A percentile compares a stretch with the other conserved stretches of the same genome.
phyloP scores from a whole-genome alignment of 2,329 filamentous ascomycete species.

The Paramyrothecium roridum region DNA sequence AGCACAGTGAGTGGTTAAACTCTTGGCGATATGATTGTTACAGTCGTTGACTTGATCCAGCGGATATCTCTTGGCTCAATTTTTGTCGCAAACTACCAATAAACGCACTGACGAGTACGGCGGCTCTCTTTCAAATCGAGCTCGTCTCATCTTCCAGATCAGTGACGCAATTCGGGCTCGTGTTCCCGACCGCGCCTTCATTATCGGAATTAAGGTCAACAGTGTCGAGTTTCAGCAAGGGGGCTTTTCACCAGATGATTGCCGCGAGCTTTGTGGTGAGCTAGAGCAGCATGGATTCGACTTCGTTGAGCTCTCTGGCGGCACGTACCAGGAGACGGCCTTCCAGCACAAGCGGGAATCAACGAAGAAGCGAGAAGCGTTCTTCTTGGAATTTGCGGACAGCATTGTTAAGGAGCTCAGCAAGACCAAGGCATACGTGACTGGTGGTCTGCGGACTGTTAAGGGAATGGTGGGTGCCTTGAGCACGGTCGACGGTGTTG shows the following conservation, averaged over 20 bases:
- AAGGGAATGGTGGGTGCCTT: slow-evolving; percentile 58
- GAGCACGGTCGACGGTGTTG: slow-evolving; percentile 55
- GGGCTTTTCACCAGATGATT: slow-evolving; percentile 51
- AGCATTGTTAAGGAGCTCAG: slow-evolving; percentile 38
- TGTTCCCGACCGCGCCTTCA: slow-evolving; percentile 26
- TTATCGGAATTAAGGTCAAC: slow-evolving; percentile 57
- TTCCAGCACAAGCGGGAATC: slow-evolving; percentile 51
- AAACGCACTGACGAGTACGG: slow-evolving; percentile 50
- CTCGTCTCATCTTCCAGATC: slow-evolving; percentile 43
- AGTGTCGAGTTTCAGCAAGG: slow-evolving; percentile 51
- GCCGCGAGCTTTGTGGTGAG: slow-evolving; percentile 40
- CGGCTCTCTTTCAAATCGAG: slow-evolving; percentile 38
- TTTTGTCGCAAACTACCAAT: slow-evolving; percentile 48
- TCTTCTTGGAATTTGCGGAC: slow-evolving; percentile 61
- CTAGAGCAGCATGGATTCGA: slow-evolving; percentile 49
- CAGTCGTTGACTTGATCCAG: slow-evolving; percentile 8
- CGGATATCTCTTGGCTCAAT: slow-evolving; percentile 52
- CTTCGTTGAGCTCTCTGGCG: slow-evolving; percentile 59
- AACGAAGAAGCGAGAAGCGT: slow-evolving; percentile 53
- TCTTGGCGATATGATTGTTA: background rate
- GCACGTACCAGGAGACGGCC: slow-evolving; percentile 54
- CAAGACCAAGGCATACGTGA: slow-evolving; percentile 56
- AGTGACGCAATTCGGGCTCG: slow-evolving; percentile 28
- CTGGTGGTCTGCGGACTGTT: slow-evolving; percentile 53
- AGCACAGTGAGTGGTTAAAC: slow-evolving; percentile 34